Evolutionary conservation across 2,329 filamentous ascomycete genomes (phyloP).

Genomic region (Ceratocystis lukuohia): DNA sequence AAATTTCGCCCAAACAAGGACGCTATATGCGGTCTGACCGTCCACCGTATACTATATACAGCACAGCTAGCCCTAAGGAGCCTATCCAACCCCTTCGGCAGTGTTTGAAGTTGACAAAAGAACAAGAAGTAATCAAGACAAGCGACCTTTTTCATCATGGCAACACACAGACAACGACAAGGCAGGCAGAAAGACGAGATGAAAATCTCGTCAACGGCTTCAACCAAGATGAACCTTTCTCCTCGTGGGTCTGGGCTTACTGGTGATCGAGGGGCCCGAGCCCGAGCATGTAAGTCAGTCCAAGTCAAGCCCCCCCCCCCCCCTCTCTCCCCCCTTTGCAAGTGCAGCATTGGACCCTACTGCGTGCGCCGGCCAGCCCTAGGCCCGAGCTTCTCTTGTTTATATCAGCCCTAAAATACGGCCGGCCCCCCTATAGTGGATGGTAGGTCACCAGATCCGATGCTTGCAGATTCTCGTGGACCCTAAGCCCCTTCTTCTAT

Average conservation of each 20-base stretch:
- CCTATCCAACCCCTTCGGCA: not conserved
- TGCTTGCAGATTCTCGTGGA: not conserved
- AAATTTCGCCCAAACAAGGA: not conserved
- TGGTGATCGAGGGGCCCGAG: not conserved
- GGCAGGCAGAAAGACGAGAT: not conserved
- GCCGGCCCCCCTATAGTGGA: not conserved
- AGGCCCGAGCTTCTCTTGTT: not conserved
- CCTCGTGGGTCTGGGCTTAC: not conserved
- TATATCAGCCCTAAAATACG: not conserved
- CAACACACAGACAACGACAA: not conserved
- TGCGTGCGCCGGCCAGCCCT: not conserved
- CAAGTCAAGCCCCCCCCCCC: not conserved
- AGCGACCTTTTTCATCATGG: not conserved
- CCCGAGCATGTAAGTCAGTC: not conserved
- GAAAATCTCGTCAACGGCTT: not conserved
- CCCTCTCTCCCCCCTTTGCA: not conserved
- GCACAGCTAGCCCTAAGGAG: not conserved
- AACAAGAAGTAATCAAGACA: not conserved
- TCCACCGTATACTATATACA: constrained; percentile 3
- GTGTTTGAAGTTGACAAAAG: not conserved
- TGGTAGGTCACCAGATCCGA: not conserved
- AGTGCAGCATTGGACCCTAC: not conserved
- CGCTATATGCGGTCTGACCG: not conserved
- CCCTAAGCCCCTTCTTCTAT: not conserved
- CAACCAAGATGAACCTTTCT: not conserved